Evolutionary conservation across 2,329 filamentous ascomycete genomes (phyloP).

Genomic region (Penicillium freii): DNA sequence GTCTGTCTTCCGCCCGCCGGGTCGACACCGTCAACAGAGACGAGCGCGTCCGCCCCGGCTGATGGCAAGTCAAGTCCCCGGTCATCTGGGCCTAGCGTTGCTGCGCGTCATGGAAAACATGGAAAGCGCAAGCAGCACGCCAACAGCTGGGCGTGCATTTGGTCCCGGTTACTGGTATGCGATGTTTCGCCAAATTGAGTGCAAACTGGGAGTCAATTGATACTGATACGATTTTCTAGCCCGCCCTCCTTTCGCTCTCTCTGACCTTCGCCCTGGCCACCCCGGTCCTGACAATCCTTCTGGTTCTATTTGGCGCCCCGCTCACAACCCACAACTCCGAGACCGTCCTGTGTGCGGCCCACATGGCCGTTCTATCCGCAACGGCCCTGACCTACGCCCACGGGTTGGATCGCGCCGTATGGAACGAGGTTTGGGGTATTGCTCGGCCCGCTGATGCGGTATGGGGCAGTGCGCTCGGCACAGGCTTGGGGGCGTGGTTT

Average conservation of each 20-base stretch:
- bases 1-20: constrained; percentile 58
- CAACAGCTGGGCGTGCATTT: constrained; percentile 17
- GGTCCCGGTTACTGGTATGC: constrained; percentile 30
- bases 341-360: constrained; percentile 75
- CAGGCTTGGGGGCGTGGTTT: constrained; percentile 79
- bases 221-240: constrained; percentile 46
- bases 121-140: constrained; percentile 24
- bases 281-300: constrained; percentile 57
- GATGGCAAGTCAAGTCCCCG: constrained; percentile 17
- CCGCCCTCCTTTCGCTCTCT: constrained; percentile 67
- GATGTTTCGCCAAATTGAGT: neutral
- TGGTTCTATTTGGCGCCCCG: constrained; percentile 89
- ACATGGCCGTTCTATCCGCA: constrained; percentile 74
- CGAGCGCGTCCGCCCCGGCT: neutral
- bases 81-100: constrained; percentile 6
- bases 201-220: neutral
- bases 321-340: constrained; percentile 75
- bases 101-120: constrained; percentile 20
- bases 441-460: constrained; percentile 76
- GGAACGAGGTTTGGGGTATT: constrained; percentile 68
- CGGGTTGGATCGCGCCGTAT: constrained; percentile 69
- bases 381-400: constrained; percentile 83
- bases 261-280: constrained; percentile 52
- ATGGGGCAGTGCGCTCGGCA: constrained; percentile 78
- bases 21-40: constrained; percentile 23